These are phyloP conservation scores for Scytalidium sp. DNA, from an alignment of 2,329 filamentous ascomycete genomes.

Conservation along the genomic window DNA sequence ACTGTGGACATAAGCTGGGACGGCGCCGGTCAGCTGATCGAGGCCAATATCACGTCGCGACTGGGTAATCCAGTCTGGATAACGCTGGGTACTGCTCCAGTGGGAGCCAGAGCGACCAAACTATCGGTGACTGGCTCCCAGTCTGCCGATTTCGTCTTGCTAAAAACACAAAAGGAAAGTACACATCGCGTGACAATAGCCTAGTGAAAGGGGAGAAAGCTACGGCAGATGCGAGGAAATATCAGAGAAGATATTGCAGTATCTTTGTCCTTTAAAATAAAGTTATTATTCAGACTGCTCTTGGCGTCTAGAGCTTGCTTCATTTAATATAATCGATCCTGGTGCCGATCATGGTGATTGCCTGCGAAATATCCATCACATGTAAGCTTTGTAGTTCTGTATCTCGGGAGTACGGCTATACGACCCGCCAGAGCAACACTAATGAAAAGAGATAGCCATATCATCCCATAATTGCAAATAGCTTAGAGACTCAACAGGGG, in stretches of 20 bases:
- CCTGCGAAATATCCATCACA: too few relatives aligned
- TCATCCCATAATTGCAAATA: too few relatives aligned
- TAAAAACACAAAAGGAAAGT: background rate
- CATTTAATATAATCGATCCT: too few relatives aligned
- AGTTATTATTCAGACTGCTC: too few relatives aligned
- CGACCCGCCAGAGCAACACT: too few relatives aligned
- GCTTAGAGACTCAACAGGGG: too few relatives aligned
- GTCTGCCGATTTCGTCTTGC: background rate
- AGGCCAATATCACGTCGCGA: background rate
- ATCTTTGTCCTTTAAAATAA: too few relatives aligned
- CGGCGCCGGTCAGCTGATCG: background rate
- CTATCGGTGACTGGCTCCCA: background rate
- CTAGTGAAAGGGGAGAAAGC: background rate
- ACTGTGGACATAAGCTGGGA: conserved; percentile 14
- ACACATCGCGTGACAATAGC: background rate
- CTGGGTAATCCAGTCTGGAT: background rate
- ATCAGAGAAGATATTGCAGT: background rate
- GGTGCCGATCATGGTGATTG: too few relatives aligned
- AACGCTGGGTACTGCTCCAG: background rate
- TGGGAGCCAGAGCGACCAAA: background rate
- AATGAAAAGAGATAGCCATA: too few relatives aligned
- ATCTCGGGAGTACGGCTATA: too few relatives aligned
- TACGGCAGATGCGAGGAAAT: background rate
- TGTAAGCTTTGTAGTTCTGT: too few relatives aligned
- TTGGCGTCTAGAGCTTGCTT: too few relatives aligned